These are phyloP conservation scores for Colletotrichum costaricense DNA, from an alignment of 2,329 filamentous ascomycete genomes.

Conservation along the genomic window DNA sequence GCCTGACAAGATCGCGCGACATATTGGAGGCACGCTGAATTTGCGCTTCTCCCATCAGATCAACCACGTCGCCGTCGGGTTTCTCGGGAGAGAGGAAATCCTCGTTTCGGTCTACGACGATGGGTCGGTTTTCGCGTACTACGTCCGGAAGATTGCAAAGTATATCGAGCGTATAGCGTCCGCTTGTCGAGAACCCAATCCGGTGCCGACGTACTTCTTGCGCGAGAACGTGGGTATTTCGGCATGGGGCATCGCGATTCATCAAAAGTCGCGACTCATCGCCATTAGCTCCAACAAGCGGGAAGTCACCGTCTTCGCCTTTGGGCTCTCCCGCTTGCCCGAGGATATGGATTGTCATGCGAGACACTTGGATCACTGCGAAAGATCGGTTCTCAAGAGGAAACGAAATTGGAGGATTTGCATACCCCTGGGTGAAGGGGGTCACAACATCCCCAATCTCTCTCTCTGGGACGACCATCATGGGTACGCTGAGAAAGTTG, in stretches of 20 bases:
- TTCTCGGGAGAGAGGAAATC: slow-evolving; percentile 77
- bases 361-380: slow-evolving; percentile 39
- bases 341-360: slow-evolving; percentile 35
- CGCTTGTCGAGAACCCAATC: slow-evolving; percentile 32
- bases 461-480: slow-evolving; percentile 58
- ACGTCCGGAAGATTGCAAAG: slow-evolving; percentile 64
- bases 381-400: slow-evolving; percentile 52
- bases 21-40: slow-evolving; percentile 66
- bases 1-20: slow-evolving; percentile 50
- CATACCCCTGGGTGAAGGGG: slow-evolving; percentile 51
- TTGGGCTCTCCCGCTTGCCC: slow-evolving; percentile 47
- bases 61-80: slow-evolving; percentile 76
- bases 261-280: slow-evolving; percentile 83
- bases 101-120: slow-evolving; percentile 77
- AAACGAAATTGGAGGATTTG: slow-evolving; percentile 63
- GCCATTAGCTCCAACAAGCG: slow-evolving; percentile 83
- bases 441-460: slow-evolving; percentile 65
- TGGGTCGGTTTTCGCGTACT: slow-evolving; percentile 79
- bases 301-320: slow-evolving; percentile 65
- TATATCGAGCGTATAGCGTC: slow-evolving; percentile 49
- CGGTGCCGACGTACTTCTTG: slow-evolving; percentile 68
- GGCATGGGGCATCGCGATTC: slow-evolving; percentile 91
- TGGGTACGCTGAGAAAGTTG: slow-evolving; percentile 61
- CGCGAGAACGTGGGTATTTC: slow-evolving; percentile 80
- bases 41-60: slow-evolving; percentile 66